Evolutionary conservation across 75 land plant species (phyloP), one percentile per base, ranked within the genome.

Genomic region (Sequoiadendron giganteum): DNA sequence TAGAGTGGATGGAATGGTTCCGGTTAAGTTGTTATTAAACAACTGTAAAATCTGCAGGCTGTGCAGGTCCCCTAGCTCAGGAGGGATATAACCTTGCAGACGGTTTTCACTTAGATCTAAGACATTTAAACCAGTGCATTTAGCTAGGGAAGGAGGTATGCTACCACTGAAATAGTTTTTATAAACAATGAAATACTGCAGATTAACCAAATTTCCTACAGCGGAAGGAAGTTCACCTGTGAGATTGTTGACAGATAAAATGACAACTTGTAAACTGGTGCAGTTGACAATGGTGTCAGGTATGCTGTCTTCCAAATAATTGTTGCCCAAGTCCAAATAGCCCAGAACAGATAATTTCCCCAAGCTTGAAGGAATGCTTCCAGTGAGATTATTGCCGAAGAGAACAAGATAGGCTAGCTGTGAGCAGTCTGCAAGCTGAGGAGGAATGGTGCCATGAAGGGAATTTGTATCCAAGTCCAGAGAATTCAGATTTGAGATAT

Each of bases 101-200:
- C 45, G 80, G 82, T 96, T 96, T 9, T 82, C 36, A 85, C 90
- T 93, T 36, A 95, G 81, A 55, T 92, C 92, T 78, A 96, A 65
- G 40, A 36, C 80, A 75, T 90, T 89, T 86, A 96, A 70, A 30
- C 52, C 52, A 25, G 48, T 83, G 8, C 92, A 85, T 40, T 39
- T 92, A 39, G 88, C 87, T 34, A 96, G 84, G 47, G 94, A 92
- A 72, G 89, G 21, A n/a, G 99, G 99, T 70, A 97, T 90, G 14
- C 85, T 48, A 42, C 95, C 94, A 0, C 54, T 85, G 56, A 95
- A 86, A 15, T 47, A n/a, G 56, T 94, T 94, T 5, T 16, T 45
- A 38, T 56, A 89, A 76, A 88, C 93, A 32, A 52, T 58, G 34
- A 94, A 89, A 15, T 85, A 7, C 79, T 92, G 90, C 18, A 97